A percentile compares a stretch with the other conserved stretches of the same genome.
These are phyloP conservation scores for Achaetomiella virescens DNA, from an alignment of 495 filamentous ascomycete genomes.

Conservation along the genomic window DNA sequence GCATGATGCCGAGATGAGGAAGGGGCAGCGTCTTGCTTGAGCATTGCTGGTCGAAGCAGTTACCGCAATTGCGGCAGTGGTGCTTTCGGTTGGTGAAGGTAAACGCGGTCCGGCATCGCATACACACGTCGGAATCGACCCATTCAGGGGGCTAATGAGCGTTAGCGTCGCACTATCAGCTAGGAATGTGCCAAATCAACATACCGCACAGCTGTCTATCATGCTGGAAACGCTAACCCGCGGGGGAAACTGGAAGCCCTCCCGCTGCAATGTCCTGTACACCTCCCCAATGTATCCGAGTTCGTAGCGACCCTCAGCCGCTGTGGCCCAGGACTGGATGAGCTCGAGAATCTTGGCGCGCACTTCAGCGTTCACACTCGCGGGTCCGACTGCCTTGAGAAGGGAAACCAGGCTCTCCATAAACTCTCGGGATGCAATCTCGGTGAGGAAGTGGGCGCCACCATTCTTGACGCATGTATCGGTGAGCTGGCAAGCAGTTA, in stretches of 20 bases:
- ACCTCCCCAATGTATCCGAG: slow-evolving; percentile 81
- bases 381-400: slow-evolving; percentile 69
- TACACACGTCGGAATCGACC: slow-evolving; percentile 96
- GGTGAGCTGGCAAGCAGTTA: slow-evolving; percentile 53
- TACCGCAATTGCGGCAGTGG: slow-evolving; percentile 95
- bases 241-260: slow-evolving; percentile 87
- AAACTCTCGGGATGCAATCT: slow-evolving; percentile 94
- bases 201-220: slow-evolving; percentile 91
- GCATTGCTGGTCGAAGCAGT: slow-evolving; percentile 90
- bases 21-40: slow-evolving; percentile 83
- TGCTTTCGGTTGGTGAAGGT: slow-evolving; percentile 98
- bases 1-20: slow-evolving; percentile 86
- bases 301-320: slow-evolving; percentile 78
- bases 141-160: slow-evolving; percentile 82
- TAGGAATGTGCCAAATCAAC: slow-evolving; percentile 31
- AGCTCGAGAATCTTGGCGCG: slow-evolving; percentile 85
- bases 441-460: slow-evolving; percentile 87
- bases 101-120: slow-evolving; percentile 92
- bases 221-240: slow-evolving; percentile 83
- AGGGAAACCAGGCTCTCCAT: slow-evolving; percentile 95
- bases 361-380: slow-evolving; percentile 75
- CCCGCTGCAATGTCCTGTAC: slow-evolving; percentile 70
- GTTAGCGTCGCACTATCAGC: slow-evolving; percentile 5
- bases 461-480: slow-evolving; percentile 99
- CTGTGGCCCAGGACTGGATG: slow-evolving; percentile 89